phyloP scores from a whole-genome alignment of 202 grass and related monocot species.

The Sporobolus alterniflorus region DNA sequence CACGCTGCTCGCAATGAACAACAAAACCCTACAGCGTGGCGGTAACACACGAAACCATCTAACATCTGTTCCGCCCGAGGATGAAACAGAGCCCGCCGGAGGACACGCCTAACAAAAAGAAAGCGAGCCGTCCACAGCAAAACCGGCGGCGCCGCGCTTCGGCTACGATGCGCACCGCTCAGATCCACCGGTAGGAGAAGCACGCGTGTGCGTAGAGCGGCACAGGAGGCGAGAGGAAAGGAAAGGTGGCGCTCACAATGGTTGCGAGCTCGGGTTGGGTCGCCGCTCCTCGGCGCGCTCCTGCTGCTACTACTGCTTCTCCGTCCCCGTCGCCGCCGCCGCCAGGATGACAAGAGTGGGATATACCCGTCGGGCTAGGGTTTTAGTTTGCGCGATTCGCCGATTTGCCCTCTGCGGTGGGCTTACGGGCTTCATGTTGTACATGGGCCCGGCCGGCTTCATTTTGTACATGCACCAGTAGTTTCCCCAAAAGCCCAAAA shows the following conservation, averaged over 20 bases:
- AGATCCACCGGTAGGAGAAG: conserved; percentile 8
- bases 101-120: no score
- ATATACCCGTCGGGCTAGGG: conserved; percentile 42
- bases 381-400: conserved; percentile 37
- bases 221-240: background rate
- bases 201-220: background rate
- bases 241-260: conserved; percentile 30
- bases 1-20: no score
- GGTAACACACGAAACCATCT: no score
- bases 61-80: no score
- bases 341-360: conserved; percentile 43
- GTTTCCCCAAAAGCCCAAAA: no score
- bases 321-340: conserved; percentile 37
- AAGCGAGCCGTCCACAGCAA: background rate
- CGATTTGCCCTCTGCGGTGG: no score
- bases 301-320: background rate
- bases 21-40: no score
- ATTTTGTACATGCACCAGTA: background rate
- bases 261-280: conserved; percentile 25
- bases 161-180: background rate
- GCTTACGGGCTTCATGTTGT: no score
- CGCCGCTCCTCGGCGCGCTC: conserved; percentile 1
- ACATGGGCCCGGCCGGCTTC: no score
- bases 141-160: background rate
- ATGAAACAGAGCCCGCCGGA: no score